Base-by-base conservation (phyloP, 331 rosid genomes). In the Rhamnella rubrinervis region DNA sequence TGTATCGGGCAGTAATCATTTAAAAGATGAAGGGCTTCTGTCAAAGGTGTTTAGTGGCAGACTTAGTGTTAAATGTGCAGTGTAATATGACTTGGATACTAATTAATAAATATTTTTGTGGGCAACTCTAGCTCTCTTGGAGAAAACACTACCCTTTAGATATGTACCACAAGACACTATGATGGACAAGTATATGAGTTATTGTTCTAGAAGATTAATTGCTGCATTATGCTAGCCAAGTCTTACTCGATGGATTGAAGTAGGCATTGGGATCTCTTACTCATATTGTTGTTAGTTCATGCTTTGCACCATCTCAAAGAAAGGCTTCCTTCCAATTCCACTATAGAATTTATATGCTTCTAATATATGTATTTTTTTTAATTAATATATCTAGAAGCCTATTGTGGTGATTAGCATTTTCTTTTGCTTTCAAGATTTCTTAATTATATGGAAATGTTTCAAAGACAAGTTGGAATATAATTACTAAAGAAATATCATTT, bases 31-130 rank as follows among this genome's bases (percentile, higher is more conserved):
- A 89, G n/a, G 99, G 93, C 68, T 87, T 89, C 44, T 89, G 93
- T 55, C 96, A 91, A 5, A 96, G 96, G 66, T 95, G 85, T 59
- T 74, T 91, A 9, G 77, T 51, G 44, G 89, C 88, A 47, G 96
- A 97, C 59, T 97, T 85, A 15, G 96, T 91, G 86, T 95, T 95
- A 81, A 95, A 95, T 8, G 96, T 82, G 96, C 91, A 40, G 87
- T 89, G 75, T 84, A 69, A 91, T 93, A 19, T 95, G 92, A 67
- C 82, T 84, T 76, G 18, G 84, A 21, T 86, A 85, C 97, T 96
- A 95, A 71, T 91, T 89, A 6, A 85, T 87, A 41, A 95, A 91
- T 7, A 96, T 95, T 70, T 97, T 66, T 0, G 96, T 73, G 15
- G 97, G 97, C 84, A 83, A 87, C 58, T 95, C 99, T 12, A 89